Conservation (phyloP, 345 rosid species). For the Gossypium bickii region DNA sequence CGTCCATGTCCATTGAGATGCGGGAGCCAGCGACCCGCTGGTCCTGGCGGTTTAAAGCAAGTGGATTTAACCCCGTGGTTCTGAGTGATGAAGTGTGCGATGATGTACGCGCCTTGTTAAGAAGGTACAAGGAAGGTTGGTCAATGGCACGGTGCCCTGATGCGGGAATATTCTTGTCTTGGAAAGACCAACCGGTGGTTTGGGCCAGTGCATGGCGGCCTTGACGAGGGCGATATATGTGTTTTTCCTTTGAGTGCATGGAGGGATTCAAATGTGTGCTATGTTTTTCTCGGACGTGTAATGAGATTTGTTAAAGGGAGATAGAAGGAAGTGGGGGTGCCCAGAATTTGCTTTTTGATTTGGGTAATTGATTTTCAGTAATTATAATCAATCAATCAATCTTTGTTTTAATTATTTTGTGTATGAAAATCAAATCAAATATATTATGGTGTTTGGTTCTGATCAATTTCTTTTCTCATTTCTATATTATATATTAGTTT, state of each 20-base stretch:
- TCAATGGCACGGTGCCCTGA: conserved; percentile 63
- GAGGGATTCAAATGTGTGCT: conserved; percentile 30
- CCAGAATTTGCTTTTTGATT: conserved; percentile 18
- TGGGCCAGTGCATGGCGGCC: conserved; percentile 99
- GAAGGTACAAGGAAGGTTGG: conserved; percentile 97
- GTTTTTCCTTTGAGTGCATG: neutral
- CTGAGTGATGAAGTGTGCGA: conserved; percentile 89
- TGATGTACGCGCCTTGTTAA: conserved; percentile 81
- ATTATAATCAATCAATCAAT: neutral
- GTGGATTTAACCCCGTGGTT: conserved; percentile 44
- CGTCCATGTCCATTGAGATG: conserved; percentile 58
- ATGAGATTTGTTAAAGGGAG: conserved; percentile 3
- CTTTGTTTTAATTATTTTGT: neutral
- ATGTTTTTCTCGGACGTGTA: conserved; percentile 44
- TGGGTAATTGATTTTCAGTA: conserved; percentile 23
- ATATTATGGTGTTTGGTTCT: conserved; percentile 6
- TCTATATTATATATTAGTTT: too few relatives aligned
- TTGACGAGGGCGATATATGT: conserved; percentile 16
- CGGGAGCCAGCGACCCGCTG: conserved; percentile 76
- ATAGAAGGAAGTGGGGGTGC: neutral
- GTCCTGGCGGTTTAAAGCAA: conserved; percentile 56
- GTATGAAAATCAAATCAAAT: too few relatives aligned
- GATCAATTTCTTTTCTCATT: neutral
- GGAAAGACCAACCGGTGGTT: conserved; percentile 93
- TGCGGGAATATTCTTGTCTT: conserved; percentile 83